Evolutionary conservation across 2,329 filamentous ascomycete genomes (phyloP).

Genomic region (Ophiobolus disseminans): DNA sequence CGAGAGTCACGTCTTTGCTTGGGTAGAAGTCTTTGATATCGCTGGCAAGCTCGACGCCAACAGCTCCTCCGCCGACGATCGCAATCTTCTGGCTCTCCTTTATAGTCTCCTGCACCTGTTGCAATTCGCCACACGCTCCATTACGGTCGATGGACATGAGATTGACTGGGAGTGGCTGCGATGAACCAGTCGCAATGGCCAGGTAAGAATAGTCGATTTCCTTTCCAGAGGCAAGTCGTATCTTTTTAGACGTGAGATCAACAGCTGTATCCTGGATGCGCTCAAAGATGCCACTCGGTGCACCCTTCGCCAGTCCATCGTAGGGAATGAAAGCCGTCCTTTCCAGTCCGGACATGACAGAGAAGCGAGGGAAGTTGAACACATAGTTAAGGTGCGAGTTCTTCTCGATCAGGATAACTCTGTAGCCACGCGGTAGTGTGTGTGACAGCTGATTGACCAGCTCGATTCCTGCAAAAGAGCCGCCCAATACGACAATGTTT

Average conservation of each 20-base stretch:
- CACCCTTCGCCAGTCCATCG: conserved; percentile 45
- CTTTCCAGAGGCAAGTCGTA: conserved; percentile 54
- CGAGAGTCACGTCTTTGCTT: conserved; percentile 62
- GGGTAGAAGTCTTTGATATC: conserved; percentile 66
- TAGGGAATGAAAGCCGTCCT: conserved; percentile 69
- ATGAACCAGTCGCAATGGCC: conserved; percentile 64
- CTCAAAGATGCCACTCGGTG: conserved; percentile 43
- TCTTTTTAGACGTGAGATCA: conserved; percentile 46
- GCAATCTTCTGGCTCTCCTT: conserved; percentile 57
- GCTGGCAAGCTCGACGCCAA: conserved; percentile 67
- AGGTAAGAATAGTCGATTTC: conserved; percentile 62
- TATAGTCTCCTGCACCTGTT: conserved; percentile 59
- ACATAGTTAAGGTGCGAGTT: conserved; percentile 68
- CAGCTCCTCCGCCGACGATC: conserved; percentile 64
- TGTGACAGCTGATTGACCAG: background rate
- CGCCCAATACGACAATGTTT: conserved; percentile 3
- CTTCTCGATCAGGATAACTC: conserved; percentile 64
- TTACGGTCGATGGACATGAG: conserved; percentile 54
- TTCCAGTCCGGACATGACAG: conserved; percentile 61
- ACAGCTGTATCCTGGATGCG: conserved; percentile 56
- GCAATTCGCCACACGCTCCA: conserved; percentile 54
- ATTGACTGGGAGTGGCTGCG: conserved; percentile 57
- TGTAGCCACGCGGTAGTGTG: conserved; percentile 45
- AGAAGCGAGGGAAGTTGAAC: conserved; percentile 66
- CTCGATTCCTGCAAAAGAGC: conserved; percentile 1